A percentile compares a stretch with the other conserved stretches of the same genome.
Evolutionary conservation across 1,284 basidiomycete species (phyloP).

Genomic region (Lentinula novae-zelandiae): DNA sequence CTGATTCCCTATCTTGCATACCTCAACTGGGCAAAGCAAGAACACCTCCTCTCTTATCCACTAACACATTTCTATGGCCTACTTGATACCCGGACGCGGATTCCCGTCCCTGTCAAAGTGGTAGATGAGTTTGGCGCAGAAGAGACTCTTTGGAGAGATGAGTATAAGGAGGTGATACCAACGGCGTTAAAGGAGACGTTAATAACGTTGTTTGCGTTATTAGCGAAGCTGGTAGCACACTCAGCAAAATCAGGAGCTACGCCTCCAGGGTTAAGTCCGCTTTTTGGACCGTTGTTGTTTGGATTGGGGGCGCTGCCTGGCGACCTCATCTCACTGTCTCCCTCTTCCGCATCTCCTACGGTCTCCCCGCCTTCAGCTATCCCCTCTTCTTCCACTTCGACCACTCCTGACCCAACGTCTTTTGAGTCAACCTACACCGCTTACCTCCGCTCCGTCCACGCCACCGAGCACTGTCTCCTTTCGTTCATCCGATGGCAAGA

Average conservation of each 20-base stretch:
- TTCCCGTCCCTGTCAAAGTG: neutral
- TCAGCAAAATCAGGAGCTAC: constrained; percentile 78
- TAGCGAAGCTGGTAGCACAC: constrained; percentile 80
- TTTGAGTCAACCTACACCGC: constrained; percentile 77
- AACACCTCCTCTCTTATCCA: constrained; percentile 66
- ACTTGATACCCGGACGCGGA: constrained; percentile 27
- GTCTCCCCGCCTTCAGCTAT: neutral
- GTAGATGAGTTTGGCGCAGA: neutral
- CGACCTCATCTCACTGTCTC: constrained; percentile 17
- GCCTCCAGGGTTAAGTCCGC: constrained; percentile 75
- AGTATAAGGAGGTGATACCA: neutral
- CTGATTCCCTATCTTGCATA: constrained; percentile 79
- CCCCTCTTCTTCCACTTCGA: neutral
- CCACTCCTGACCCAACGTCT: constrained; percentile 31
- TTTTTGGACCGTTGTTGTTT: constrained; percentile 83
- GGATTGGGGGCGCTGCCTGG: constrained; percentile 53
- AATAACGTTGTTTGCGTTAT: constrained; percentile 64
- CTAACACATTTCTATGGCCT: constrained; percentile 64
- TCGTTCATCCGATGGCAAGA: constrained; percentile 82
- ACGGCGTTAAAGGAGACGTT: constrained; percentile 54
- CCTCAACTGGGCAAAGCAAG: constrained; percentile 70
- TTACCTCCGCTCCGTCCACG: constrained; percentile 78
- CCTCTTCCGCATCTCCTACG: neutral
- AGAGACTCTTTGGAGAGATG: neutral
- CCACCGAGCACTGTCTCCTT: constrained; percentile 85